These are phyloP conservation scores for Cutaneotrichosporon arboriforme DNA, from an alignment of 1,284 basidiomycete species.

Conservation along the genomic window DNA sequence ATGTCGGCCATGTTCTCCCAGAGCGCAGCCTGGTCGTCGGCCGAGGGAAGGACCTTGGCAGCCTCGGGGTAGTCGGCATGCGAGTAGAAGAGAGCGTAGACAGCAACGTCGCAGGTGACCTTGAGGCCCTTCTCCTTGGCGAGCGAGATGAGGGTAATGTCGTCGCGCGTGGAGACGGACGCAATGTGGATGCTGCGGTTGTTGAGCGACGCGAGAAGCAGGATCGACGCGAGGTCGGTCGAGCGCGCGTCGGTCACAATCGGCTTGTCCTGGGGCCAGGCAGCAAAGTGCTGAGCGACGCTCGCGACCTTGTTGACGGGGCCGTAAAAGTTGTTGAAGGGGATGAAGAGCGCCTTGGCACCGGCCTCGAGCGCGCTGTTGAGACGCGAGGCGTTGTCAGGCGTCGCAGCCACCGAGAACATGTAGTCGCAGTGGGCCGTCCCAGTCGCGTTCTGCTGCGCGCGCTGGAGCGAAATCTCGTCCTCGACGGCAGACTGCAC, in stretches of 20 bases:
- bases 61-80: slow-evolving; percentile 66
- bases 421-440: slow-evolving; percentile 80
- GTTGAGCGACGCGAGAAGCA: slow-evolving; percentile 88
- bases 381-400: slow-evolving; percentile 61
- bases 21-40: slow-evolving; percentile 72
- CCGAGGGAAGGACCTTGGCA: slow-evolving; percentile 63
- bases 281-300: slow-evolving; percentile 80
- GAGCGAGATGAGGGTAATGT: slow-evolving; percentile 83
- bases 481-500: slow-evolving; percentile 61
- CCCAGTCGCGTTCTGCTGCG: slow-evolving; percentile 60
- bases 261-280: slow-evolving; percentile 86
- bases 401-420: slow-evolving; percentile 68
- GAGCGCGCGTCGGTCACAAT: slow-evolving; percentile 91
- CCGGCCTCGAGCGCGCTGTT: slow-evolving; percentile 69
- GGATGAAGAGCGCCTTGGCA: slow-evolving; percentile 77
- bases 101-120: slow-evolving; percentile 92
- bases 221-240: slow-evolving; percentile 85
- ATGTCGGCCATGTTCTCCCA: slow-evolving; percentile 83
- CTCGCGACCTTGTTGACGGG: slow-evolving; percentile 52
- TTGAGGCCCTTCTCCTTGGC: slow-evolving; percentile 91
- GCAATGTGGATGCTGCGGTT: slow-evolving; percentile 86
- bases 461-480: slow-evolving; percentile 61
- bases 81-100: slow-evolving; percentile 89
- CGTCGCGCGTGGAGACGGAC: slow-evolving; percentile 82
- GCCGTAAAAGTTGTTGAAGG: slow-evolving; percentile 61